Evolutionary conservation across 2,329 filamentous ascomycete species (phyloP).

Genomic region (Phialocephala subalpina): DNA sequence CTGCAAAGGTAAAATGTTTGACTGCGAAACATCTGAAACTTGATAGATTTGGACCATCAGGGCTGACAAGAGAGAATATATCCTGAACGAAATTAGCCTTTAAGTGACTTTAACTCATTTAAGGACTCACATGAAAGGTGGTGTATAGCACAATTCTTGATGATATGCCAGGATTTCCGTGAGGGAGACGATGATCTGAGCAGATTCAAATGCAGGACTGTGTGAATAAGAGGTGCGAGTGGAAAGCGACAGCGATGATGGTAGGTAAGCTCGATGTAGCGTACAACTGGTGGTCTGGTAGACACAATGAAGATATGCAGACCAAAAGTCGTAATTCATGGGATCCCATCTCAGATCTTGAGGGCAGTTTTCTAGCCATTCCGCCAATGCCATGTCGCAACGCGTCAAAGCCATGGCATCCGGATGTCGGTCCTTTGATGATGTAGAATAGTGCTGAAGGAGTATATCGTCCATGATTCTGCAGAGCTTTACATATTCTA

Average conservation of each 20-base stretch:
- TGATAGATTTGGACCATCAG: constrained; percentile 99
- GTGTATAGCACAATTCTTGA: constrained; percentile 86
- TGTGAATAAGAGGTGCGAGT: constrained; percentile 86
- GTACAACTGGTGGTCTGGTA: constrained; percentile 99
- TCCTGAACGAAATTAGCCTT: constrained; percentile 43
- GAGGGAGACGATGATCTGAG: constrained; percentile 96
- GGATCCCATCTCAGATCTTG: constrained; percentile 94
- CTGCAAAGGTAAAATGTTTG: constrained; percentile 88
- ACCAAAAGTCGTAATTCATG: constrained; percentile 93
- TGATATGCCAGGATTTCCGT: constrained; percentile 87
- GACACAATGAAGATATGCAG: constrained; percentile 90
- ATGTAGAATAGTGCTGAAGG: constrained; percentile 96
- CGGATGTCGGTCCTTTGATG: constrained; percentile 85
- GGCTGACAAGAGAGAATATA: constrained; percentile 96
- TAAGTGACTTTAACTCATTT: too few relatives aligned
- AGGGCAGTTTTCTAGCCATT: constrained; percentile 97
- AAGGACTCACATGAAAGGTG: constrained; percentile 75
- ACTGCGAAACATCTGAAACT: constrained; percentile 90
- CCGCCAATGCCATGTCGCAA: constrained; percentile 95
- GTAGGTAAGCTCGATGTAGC: constrained; percentile 95
- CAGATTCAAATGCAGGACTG: constrained; percentile 96
- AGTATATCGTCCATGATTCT: constrained; percentile 98
- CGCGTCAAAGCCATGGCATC: constrained; percentile 96
- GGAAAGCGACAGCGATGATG: constrained; percentile 70
- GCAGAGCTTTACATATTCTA: constrained; percentile 97